phyloP scores from a whole-genome alignment of 345 rosid genomes.

The Hibiscus syriacus region DNA sequence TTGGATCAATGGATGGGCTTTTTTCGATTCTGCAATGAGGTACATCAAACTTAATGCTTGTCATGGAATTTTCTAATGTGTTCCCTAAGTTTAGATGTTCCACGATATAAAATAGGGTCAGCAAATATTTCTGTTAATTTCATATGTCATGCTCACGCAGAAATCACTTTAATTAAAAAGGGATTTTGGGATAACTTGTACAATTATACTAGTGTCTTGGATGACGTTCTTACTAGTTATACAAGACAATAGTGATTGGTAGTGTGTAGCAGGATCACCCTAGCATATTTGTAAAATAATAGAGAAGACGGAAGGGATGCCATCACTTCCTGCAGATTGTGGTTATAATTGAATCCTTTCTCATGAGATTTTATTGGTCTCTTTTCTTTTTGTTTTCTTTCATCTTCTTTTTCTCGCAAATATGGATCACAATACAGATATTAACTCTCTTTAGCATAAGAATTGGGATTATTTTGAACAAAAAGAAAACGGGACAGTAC shows the following conservation, averaged over 20 bases:
- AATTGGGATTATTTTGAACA: not conserved
- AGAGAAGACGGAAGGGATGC: not conserved
- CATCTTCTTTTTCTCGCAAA: not conserved
- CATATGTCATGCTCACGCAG: not conserved
- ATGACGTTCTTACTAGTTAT: not conserved
- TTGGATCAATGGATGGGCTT: slow-evolving; percentile 93
- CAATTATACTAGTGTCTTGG: not conserved
- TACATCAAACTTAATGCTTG: slow-evolving; percentile 20
- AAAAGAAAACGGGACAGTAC: not conserved
- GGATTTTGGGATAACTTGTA: not conserved
- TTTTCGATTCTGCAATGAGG: slow-evolving; percentile 88
- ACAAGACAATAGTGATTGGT: not conserved
- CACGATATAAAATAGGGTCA: no score
- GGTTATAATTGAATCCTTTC: not conserved
- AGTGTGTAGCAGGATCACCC: not conserved
- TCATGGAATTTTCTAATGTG: not conserved
- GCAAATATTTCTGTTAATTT: not conserved
- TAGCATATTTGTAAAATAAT: not conserved
- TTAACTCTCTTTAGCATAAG: not conserved
- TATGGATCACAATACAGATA: not conserved
- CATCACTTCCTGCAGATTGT: not conserved
- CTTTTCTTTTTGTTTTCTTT: not conserved
- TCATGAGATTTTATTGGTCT: not conserved
- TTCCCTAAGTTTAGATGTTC: not conserved
- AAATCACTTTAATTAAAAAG: not conserved